Conservation (phyloP, 2,329 filamentous ascomycete species). For the Claviceps arundinis region DNA sequence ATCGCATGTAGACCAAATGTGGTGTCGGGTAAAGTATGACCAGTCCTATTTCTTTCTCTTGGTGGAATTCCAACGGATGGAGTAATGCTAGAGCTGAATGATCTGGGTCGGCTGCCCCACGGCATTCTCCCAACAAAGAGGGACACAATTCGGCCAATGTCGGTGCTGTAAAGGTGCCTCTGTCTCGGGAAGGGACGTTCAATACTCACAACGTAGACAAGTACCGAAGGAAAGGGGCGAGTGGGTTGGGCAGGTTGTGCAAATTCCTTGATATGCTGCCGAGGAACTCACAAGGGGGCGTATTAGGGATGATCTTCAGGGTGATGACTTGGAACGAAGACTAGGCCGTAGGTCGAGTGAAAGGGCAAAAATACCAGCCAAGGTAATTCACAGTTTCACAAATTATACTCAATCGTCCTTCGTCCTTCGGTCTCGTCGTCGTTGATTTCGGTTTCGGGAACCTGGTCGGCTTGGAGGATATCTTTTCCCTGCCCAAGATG, state of each 20-base stretch:
- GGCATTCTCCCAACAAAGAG: not conserved
- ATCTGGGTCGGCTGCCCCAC: conserved; percentile 10
- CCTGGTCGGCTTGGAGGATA: conserved; percentile 14
- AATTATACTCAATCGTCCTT: conserved; percentile 7
- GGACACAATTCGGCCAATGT: conserved; percentile 8
- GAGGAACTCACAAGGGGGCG: conserved; percentile 26
- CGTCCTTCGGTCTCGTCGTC: conserved; percentile 7
- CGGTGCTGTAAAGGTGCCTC: conserved; percentile 8
- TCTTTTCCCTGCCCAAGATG: conserved; percentile 14
- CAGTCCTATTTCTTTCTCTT: not conserved
- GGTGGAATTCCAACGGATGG: not conserved
- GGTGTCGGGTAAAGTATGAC: not conserved
- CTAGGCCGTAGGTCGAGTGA: conserved; percentile 4
- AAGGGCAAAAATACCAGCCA: conserved; percentile 26
- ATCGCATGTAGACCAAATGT: not conserved
- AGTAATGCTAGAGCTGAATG: conserved; percentile 2
- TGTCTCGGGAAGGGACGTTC: conserved; percentile 22
- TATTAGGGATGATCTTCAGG: conserved; percentile 9
- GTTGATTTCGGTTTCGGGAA: not conserved
- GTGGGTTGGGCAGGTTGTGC: conserved; percentile 16
- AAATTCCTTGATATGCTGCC: conserved; percentile 29
- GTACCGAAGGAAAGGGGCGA: conserved; percentile 16
- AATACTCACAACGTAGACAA: conserved; percentile 9
- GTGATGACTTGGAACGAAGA: conserved; percentile 7
- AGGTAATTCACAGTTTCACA: conserved; percentile 19